Percentiles rank a stretch among this genome's conserved stretches.
Evolutionary conservation across 495 filamentous ascomycete genomes (phyloP).

Genomic region (Penicillium flavigenum): DNA sequence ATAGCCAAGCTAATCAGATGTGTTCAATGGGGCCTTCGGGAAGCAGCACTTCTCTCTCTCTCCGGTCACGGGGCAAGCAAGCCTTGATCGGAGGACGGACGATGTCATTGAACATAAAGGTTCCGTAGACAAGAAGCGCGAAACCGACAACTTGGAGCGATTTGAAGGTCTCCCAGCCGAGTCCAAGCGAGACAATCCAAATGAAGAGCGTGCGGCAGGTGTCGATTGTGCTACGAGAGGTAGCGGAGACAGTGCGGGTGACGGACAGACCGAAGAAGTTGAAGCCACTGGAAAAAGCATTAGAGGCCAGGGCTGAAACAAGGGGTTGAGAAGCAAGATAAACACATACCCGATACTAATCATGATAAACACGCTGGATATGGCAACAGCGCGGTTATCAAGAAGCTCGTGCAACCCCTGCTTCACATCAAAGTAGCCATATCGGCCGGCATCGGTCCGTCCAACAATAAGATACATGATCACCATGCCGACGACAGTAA

Average conservation of each 20-base stretch:
- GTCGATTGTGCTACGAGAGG: slow-evolving; percentile 91
- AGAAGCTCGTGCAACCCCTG: slow-evolving; percentile 81
- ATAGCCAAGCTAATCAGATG: slow-evolving; percentile 32
- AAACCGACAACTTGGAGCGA: slow-evolving; percentile 94
- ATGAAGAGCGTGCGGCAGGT: slow-evolving; percentile 98
- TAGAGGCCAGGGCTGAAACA: slow-evolving; percentile 5
- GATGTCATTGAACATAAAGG: slow-evolving; percentile 94
- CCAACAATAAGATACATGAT: slow-evolving; percentile 77
- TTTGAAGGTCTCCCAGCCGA: slow-evolving; percentile 98
- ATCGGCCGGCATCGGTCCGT: slow-evolving; percentile 64
- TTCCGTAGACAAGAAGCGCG: slow-evolving; percentile 87
- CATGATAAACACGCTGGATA: slow-evolving; percentile 87
- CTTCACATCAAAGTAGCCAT: slow-evolving; percentile 85
- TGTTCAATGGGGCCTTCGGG: slow-evolving; percentile 87
- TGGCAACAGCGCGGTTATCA: slow-evolving; percentile 62
- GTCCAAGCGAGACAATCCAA: slow-evolving; percentile 89
- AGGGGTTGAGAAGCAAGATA: background rate
- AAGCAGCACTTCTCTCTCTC: slow-evolving; percentile 60
- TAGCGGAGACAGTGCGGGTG: slow-evolving; percentile 83
- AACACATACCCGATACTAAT: slow-evolving; percentile 83
- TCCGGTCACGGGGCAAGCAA: slow-evolving; percentile 47
- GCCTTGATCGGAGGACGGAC: slow-evolving; percentile 71
- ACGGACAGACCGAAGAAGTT: slow-evolving; percentile 98
- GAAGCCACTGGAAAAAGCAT: slow-evolving; percentile 65
- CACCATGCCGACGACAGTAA: slow-evolving; percentile 77